A percentile compares a stretch with the other conserved stretches of the same genome.
Evolutionary conservation across 495 filamentous ascomycete species (phyloP).

Genomic region (Hypoxylon lienhwacheense): DNA sequence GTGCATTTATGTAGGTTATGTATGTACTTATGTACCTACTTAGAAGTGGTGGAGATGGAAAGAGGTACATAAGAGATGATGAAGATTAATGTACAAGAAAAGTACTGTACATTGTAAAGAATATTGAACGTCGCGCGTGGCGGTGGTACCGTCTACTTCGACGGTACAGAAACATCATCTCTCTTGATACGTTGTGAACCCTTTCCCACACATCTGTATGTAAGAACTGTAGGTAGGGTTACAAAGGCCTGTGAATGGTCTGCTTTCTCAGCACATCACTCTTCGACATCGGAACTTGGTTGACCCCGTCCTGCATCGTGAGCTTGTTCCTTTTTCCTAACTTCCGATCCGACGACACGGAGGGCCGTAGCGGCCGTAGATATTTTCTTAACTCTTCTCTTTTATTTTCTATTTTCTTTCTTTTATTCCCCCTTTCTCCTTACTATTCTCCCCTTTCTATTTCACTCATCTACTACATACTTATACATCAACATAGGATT

Average conservation of each 20-base stretch:
- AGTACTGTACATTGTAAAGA: background rate
- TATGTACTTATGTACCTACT: too few relatives aligned
- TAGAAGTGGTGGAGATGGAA: too few relatives aligned
- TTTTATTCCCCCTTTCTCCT: too few relatives aligned
- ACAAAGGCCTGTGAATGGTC: conserved; percentile 12
- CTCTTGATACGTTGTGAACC: conserved; percentile 27
- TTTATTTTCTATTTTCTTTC: too few relatives aligned
- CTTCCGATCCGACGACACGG: conserved; percentile 8
- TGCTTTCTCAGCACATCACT: background rate
- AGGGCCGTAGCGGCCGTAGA: background rate
- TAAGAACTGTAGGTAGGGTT: background rate
- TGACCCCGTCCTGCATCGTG: conserved; percentile 19
- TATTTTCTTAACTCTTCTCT: too few relatives aligned
- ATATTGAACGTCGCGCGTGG: conserved; percentile 23
- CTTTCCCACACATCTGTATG: conserved; percentile 33
- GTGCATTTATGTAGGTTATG: too few relatives aligned
- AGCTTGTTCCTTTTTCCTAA: conserved; percentile 8
- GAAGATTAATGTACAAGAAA: too few relatives aligned
- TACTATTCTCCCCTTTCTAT: too few relatives aligned
- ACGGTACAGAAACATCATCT: conserved; percentile 17
- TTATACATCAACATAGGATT: background rate
- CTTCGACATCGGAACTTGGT: conserved; percentile 35
- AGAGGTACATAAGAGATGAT: too few relatives aligned
- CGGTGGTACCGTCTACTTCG: conserved; percentile 30
- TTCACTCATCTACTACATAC: too few relatives aligned